Evolutionary conservation across 192 early-diverging fungal genomes (phyloP).

Genomic region (Linnemannia schmuckeri): DNA sequence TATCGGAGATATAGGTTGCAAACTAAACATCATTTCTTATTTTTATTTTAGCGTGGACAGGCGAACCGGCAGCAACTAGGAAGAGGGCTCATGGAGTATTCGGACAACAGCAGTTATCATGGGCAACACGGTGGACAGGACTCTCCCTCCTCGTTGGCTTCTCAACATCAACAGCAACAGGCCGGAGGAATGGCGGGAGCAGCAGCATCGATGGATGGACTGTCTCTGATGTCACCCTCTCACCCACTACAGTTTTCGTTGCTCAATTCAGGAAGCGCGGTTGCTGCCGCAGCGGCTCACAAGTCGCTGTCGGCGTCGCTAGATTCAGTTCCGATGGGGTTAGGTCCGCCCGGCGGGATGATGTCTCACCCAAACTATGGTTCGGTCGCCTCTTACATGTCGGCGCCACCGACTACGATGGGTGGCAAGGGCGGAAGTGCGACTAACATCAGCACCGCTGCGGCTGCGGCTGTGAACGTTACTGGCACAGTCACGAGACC

Average conservation of each 20-base stretch:
- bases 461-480: no score
- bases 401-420: not conserved
- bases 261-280: conserved; percentile 10
- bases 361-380: conserved; percentile 35
- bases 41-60: not conserved
- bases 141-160: not conserved
- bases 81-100: conserved; percentile 25
- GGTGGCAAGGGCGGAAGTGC: not conserved
- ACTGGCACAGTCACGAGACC: not conserved
- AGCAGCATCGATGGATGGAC: conserved; percentile 1
- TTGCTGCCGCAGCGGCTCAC: not conserved
- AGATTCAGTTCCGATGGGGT: conserved; percentile 32
- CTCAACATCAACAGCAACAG: not conserved
- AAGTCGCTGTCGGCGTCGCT: conserved; percentile 23
- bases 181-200: not conserved
- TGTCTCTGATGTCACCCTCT: conserved; percentile 14
- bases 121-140: conserved; percentile 17
- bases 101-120: conserved; percentile 12
- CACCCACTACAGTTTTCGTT: conserved; percentile 12
- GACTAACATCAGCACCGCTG: not conserved
- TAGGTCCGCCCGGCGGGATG: conserved; percentile 23
- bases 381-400: conserved; percentile 26
- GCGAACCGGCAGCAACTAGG: not conserved
- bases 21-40: not conserved
- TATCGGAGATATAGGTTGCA: not conserved